Base-by-base conservation (phyloP, 2,329 filamentous ascomycete genomes). In the Trichoderma sp. region DNA sequence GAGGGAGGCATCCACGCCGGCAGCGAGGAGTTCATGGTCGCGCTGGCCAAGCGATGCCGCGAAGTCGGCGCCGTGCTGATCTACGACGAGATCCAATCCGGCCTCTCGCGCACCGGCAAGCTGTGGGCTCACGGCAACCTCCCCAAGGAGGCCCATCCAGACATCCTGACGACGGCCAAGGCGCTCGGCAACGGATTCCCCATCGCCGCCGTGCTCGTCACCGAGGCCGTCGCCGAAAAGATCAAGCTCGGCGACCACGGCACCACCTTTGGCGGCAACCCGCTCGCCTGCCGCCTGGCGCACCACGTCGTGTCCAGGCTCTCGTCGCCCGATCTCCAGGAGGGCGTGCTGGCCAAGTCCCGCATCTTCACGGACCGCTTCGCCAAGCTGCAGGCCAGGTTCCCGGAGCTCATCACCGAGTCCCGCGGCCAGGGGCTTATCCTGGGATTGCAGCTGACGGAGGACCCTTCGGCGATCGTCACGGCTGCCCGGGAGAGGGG, bases 61-160 rank as follows among this genome's bases (percentile, higher is more conserved):
- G 90, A 93, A 73, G 93, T 97, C 35, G 93, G 92, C 61, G 94
- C 94, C 2, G 88, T 98, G 4, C 83, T 99, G 67, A 91, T 97
- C 76, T 94, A 95, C 78, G 95, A 99, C 75, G 95, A 99, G 83
- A 99, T 99, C 70, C 95, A 99, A 80, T 97, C 93, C 78, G 95
- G 95, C 64, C 84, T 99, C 37, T 89, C 90, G 29, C 90, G 95
- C 63, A 98, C 95, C 1, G 95, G 95, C 39, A 86, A 84, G 13
- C 85, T 99, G 74, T 99, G 95, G 95, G 95, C 95, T 0, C 94
- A 99, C 76, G 85, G 84, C 12, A 83, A 84, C 68, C 85, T 95
- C 27, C 90, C 92, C 39, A 82, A 85, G 73, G 89, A 92, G 71
- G 93, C 93, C 2, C 95, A 99, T 77, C 95, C 95, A 7, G 95